These are phyloP conservation scores for Microbotryomycetes sp. DNA, from an alignment of 1,284 basidiomycete genomes.

Conservation along the genomic window DNA sequence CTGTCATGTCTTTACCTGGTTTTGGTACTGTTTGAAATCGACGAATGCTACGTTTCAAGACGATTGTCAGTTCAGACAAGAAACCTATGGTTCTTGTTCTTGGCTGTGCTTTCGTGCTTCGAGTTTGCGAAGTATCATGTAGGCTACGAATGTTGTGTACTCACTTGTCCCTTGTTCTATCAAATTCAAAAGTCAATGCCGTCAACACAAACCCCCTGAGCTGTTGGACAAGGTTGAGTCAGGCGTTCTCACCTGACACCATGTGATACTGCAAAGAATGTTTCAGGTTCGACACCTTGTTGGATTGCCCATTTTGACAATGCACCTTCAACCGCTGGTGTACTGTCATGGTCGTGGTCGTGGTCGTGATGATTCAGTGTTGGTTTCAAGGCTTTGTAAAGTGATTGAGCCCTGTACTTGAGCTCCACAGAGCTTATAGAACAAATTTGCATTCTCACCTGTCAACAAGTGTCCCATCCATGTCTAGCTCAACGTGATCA, in stretches of 20 bases:
- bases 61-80: too few species aligned
- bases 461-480: conserved; percentile 8
- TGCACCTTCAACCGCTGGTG: background rate
- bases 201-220: too few species aligned
- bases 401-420: background rate
- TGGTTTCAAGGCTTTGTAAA: too few species aligned
- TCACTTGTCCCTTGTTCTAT: background rate
- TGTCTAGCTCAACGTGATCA: background rate
- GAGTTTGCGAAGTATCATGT: too few species aligned
- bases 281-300: background rate
- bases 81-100: too few species aligned
- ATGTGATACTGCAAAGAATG: background rate
- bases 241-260: background rate
- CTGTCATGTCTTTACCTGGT: conserved; percentile 11
- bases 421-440: too few species aligned
- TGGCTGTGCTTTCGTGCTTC: background rate
- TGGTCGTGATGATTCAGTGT: too few species aligned
- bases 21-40: conserved; percentile 26
- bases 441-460: too few species aligned
- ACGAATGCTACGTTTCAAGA: conserved; percentile 12
- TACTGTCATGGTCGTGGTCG: background rate
- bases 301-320: background rate
- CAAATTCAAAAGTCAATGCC: background rate
- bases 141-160: background rate
- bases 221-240: too few species aligned